Evolutionary conservation across 108 stramenopile species (phyloP).

Genomic region (Stephanodiscus minutulus): DNA sequence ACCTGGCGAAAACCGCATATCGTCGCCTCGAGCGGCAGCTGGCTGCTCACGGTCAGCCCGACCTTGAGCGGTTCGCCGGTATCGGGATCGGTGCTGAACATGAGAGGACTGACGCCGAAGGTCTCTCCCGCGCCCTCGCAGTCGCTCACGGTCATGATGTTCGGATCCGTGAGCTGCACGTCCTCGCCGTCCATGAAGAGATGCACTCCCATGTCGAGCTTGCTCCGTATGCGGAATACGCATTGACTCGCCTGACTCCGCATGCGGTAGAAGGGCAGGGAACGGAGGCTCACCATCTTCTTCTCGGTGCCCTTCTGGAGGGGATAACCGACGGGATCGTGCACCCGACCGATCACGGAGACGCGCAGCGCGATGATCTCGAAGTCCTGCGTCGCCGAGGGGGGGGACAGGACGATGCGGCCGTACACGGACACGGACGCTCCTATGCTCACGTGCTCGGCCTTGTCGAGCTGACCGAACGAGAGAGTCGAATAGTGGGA

Average conservation of each 20-base stretch:
- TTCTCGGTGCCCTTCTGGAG: slow-evolving; percentile 71
- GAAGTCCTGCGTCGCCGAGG: slow-evolving; percentile 63
- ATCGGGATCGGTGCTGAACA: slow-evolving; percentile 61
- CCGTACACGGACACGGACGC: slow-evolving; percentile 58
- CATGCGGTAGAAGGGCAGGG: slow-evolving; percentile 59
- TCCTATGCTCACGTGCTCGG: slow-evolving; percentile 55
- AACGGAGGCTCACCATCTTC: slow-evolving; percentile 57
- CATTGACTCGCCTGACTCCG: slow-evolving; percentile 59
- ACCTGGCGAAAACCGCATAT: slow-evolving; percentile 90
- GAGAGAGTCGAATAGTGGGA: slow-evolving; percentile 45
- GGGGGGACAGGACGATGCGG: slow-evolving; percentile 59
- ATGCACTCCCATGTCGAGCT: slow-evolving; percentile 67
- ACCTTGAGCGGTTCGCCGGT: slow-evolving; percentile 55
- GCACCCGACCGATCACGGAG: slow-evolving; percentile 60
- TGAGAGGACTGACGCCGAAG: slow-evolving; percentile 76
- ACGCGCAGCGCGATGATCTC: slow-evolving; percentile 56
- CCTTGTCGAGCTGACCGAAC: slow-evolving; percentile 53
- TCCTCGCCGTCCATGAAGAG: slow-evolving; percentile 69
- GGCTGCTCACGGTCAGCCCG: slow-evolving; percentile 90
- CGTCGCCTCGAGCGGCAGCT: slow-evolving; percentile 93
- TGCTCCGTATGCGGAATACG: slow-evolving; percentile 63
- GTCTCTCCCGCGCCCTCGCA: slow-evolving; percentile 98
- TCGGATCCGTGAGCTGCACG: slow-evolving; percentile 62
- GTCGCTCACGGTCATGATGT: slow-evolving; percentile 85
- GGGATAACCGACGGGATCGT: slow-evolving; percentile 59